Conservation (phyloP, 257 asterid genomes). For the Solanum raphanifolium region DNA sequence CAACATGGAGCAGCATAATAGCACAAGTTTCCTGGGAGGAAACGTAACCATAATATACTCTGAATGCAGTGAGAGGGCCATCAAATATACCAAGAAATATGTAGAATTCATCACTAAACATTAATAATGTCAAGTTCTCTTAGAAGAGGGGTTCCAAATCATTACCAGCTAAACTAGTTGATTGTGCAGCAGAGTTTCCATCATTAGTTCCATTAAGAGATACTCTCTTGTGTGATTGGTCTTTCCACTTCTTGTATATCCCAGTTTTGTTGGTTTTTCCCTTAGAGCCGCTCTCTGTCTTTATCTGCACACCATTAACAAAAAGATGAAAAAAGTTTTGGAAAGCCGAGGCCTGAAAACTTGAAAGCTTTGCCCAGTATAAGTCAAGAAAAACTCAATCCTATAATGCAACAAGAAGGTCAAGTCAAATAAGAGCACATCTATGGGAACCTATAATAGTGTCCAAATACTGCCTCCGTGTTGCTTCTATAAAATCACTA, state of each 20-base stretch:
- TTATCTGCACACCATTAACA: slow-evolving; percentile 39
- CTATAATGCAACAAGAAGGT: background rate
- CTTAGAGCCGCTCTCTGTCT: slow-evolving; percentile 84
- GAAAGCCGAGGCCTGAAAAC: background rate
- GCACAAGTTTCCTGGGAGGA: background rate
- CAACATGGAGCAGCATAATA: background rate
- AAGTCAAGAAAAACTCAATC: background rate
- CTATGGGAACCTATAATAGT: background rate
- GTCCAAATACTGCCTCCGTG: background rate
- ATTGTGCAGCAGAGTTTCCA: slow-evolving; percentile 31
- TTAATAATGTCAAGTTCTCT: background rate
- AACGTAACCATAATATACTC: background rate
- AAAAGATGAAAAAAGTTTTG: background rate
- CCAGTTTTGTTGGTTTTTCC: slow-evolving; percentile 55
- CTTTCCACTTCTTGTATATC: slow-evolving; percentile 82
- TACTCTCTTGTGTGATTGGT: slow-evolving; percentile 50
- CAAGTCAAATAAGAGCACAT: background rate
- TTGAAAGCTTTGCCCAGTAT: background rate
- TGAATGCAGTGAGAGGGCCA: background rate
- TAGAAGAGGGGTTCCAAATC: background rate
- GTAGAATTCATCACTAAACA: background rate
- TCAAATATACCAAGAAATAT: background rate
- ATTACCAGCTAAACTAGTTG: slow-evolving; percentile 54
- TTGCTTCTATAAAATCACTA: background rate
- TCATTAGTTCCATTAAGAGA: slow-evolving; percentile 39